These are phyloP conservation scores for Smallanthus sonchifolius DNA, from an alignment of 129 eudicot genomes.

Conservation along the genomic window DNA sequence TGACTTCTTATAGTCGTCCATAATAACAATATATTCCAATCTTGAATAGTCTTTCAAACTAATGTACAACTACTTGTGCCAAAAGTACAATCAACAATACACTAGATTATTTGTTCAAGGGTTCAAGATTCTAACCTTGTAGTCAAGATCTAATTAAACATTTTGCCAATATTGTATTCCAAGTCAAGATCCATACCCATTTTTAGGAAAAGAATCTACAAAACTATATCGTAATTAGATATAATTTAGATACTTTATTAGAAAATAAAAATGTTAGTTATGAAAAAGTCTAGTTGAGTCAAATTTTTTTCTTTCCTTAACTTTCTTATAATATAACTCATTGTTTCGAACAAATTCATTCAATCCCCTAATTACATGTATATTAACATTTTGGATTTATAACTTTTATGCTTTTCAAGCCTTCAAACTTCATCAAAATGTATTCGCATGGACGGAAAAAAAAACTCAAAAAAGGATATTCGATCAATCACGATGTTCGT, in stretches of 20 bases:
- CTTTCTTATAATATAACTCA: too few species aligned
- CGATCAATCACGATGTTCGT: too few species aligned
- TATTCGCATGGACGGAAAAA: too few species aligned
- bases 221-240: not conserved
- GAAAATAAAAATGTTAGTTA: not conserved
- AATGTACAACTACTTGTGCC: conserved; percentile 7
- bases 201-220: not conserved
- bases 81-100: not conserved
- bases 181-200: conserved; percentile 14
- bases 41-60: not conserved
- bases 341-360: too few species aligned
- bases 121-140: not conserved
- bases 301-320: not conserved
- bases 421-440: too few species aligned
- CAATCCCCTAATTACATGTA: too few species aligned
- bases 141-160: conserved; percentile 4
- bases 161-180: not conserved
- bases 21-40: not conserved
- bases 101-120: not conserved
- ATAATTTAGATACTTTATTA: not conserved
- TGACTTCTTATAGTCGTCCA: conserved; percentile 21
- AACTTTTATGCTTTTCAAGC: too few species aligned
- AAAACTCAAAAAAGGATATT: too few species aligned
- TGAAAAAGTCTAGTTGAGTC: not conserved
- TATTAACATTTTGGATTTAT: too few species aligned